Percentiles rank a stretch among this genome's conserved stretches.
phyloP scores from a whole-genome alignment of 768 basidiomycete species.

The Leccinum broughii region DNA sequence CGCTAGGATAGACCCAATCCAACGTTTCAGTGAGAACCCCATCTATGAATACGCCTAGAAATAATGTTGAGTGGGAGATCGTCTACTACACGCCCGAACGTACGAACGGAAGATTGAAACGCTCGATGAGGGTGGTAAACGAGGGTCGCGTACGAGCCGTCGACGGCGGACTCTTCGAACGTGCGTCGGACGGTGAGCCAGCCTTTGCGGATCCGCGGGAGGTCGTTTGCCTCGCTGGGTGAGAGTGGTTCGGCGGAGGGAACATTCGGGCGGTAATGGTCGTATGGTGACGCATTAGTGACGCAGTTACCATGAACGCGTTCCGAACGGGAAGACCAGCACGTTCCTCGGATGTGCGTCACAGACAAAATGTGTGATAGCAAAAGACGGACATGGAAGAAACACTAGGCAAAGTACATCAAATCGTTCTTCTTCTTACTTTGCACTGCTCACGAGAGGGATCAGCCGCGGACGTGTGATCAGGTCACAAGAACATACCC shows the following conservation, averaged over 20 bases:
- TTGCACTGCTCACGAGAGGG: conserved; percentile 65
- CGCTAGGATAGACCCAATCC: too few species aligned
- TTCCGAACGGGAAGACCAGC: too few species aligned
- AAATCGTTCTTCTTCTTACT: conserved; percentile 99
- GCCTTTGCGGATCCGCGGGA: conserved; percentile 66
- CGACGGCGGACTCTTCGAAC: conserved; percentile 63
- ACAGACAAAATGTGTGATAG: conserved; percentile 7
- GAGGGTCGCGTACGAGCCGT: conserved; percentile 73
- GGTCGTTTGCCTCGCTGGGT: conserved; percentile 47
- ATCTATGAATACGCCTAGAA: too few species aligned
- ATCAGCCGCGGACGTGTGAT: conserved; percentile 21
- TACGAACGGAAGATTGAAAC: too few species aligned
- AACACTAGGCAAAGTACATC: conserved; percentile 82
- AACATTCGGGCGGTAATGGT: conserved; percentile 31
- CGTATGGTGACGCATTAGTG: background rate
- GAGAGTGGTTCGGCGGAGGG: conserved; percentile 20
- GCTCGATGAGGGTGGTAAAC: conserved; percentile 33
- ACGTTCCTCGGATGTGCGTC: background rate
- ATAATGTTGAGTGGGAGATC: too few species aligned
- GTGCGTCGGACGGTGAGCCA: conserved; percentile 85
- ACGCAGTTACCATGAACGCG: too few species aligned
- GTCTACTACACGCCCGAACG: too few species aligned
- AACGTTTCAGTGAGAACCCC: too few species aligned
- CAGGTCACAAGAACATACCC: conserved; percentile 46
- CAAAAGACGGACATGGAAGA: conserved; percentile 6